phyloP scores from a whole-genome alignment of 2,329 filamentous ascomycete species.

The Colletotrichum sp. region DNA sequence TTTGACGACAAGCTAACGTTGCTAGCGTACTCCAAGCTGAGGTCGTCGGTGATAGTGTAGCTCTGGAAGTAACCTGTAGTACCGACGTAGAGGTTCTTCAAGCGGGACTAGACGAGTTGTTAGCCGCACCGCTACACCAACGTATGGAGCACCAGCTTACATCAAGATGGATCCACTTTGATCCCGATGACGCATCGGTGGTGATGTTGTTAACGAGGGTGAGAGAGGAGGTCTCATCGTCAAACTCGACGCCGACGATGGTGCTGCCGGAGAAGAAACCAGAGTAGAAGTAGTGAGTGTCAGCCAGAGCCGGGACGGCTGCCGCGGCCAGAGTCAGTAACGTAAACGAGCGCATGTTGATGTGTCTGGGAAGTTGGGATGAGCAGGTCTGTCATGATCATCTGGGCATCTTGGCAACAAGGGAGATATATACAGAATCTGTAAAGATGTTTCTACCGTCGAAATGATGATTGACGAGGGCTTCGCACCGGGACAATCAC shows the following conservation, averaged over 20 bases:
- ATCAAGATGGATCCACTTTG: slow-evolving; percentile 26
- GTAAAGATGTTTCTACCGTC: not conserved
- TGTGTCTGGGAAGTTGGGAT: not conserved
- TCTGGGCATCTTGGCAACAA: not conserved
- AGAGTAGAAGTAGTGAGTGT: slow-evolving; percentile 11
- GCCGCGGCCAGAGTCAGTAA: not conserved
- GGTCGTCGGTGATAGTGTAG: slow-evolving; percentile 8
- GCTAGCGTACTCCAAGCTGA: not conserved
- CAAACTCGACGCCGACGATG: slow-evolving; percentile 24
- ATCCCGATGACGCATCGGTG: slow-evolving; percentile 19
- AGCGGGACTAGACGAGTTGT: not conserved
- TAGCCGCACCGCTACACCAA: too few relatives aligned
- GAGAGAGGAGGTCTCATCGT: slow-evolving; percentile 25
- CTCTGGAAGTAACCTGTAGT: slow-evolving; percentile 9
- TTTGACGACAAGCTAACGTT: slow-evolving; percentile 3
- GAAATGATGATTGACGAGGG: not conserved
- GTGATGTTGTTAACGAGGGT: slow-evolving; percentile 26
- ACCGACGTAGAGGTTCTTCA: slow-evolving; percentile 8
- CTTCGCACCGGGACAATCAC: not conserved
- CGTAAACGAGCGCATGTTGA: not conserved
- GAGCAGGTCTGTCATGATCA: not conserved
- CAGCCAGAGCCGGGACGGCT: not conserved
- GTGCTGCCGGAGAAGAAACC: slow-evolving; percentile 5
- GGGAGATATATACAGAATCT: not conserved
- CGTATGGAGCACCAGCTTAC: not conserved